Percentiles rank a stretch among this genome's conserved stretches.
Conservation (phyloP, 2,329 filamentous ascomycete genomes). For the Paradendryphiella salina region DNA sequence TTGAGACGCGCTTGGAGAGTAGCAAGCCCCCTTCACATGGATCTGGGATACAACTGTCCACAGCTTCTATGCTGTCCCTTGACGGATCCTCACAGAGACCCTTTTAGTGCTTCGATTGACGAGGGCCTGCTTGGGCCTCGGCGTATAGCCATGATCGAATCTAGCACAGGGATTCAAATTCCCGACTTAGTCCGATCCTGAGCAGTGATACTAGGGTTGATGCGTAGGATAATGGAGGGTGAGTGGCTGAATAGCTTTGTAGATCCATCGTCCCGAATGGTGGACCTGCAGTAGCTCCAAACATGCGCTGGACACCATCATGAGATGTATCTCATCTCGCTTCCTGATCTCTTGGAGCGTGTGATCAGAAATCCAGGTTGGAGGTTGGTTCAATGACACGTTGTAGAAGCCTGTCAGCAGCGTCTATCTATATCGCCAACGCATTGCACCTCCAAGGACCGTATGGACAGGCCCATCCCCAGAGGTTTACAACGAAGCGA, state of each 20-base stretch:
- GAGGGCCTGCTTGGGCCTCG: not conserved
- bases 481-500: too few relatives aligned
- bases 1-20: constrained; percentile 3
- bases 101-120: constrained; percentile 1
- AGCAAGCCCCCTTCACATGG: constrained; percentile 2
- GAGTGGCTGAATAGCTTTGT: constrained; percentile 9
- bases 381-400: too few relatives aligned
- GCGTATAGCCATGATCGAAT: constrained; percentile 1
- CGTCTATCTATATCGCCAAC: too few relatives aligned
- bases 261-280: constrained; percentile 12
- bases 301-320: constrained; percentile 14
- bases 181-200: constrained; percentile 4
- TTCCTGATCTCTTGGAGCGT: not conserved
- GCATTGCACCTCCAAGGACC: too few relatives aligned
- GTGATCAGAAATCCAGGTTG: too few relatives aligned
- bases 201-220: constrained; percentile 2
- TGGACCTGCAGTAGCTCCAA: constrained; percentile 32
- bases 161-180: constrained; percentile 4
- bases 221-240: constrained; percentile 15
- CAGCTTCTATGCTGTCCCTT: not conserved
- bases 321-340: constrained; percentile 3
- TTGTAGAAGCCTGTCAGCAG: too few relatives aligned
- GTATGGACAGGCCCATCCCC: too few relatives aligned
- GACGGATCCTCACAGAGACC: constrained; percentile 3
- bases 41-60: not conserved